A percentile compares a stretch with the other conserved stretches of the same genome.
Evolutionary conservation across 2,329 filamentous ascomycete genomes (phyloP).

Genomic region (Calonectria pseudoreteaudii): DNA sequence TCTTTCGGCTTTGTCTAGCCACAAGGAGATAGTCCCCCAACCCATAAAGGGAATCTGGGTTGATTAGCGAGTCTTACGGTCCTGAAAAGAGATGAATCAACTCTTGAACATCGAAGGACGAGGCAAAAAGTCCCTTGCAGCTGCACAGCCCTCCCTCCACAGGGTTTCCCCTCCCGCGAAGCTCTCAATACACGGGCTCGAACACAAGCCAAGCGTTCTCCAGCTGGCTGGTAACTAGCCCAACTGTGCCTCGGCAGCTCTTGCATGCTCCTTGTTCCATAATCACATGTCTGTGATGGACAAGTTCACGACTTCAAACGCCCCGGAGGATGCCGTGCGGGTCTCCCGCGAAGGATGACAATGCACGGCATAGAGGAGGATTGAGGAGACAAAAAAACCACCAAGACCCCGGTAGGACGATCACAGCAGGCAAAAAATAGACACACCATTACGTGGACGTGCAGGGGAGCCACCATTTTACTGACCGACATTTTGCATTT

Average conservation of each 20-base stretch:
- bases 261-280: neutral
- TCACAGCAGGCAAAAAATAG: neutral
- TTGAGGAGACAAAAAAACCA: neutral
- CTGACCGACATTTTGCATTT: neutral
- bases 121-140: conserved; percentile 6
- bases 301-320: neutral
- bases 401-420: neutral
- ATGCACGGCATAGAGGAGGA: neutral
- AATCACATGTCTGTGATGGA: neutral
- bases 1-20: neutral
- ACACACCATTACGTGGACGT: neutral
- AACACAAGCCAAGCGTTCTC: neutral
- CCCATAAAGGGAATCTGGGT: neutral
- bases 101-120: neutral
- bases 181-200: neutral
- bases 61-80: conserved; percentile 4
- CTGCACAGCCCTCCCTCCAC: conserved; percentile 9
- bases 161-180: neutral
- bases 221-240: neutral
- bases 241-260: neutral
- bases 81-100: neutral
- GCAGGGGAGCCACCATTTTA: neutral
- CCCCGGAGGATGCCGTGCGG: conserved; percentile 6
- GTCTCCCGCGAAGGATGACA: neutral
- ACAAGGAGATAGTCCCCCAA: neutral